Conservation (phyloP, 345 rosid genomes). For the Lepidium aucheri region DNA sequence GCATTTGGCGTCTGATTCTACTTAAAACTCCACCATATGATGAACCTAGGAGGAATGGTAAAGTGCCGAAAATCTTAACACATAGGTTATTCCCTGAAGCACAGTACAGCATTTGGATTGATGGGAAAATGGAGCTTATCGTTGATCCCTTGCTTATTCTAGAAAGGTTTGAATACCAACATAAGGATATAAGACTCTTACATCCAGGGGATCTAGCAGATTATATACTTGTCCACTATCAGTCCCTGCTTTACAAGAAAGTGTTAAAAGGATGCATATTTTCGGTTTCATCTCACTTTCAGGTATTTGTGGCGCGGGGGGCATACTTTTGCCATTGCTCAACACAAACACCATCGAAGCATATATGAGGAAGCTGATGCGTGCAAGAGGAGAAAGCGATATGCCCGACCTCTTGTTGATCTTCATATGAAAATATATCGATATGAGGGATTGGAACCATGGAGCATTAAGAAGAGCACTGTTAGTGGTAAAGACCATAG, state of each 20-base stretch:
- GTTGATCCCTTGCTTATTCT: conserved; percentile 83
- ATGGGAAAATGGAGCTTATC: conserved; percentile 96
- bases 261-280: conserved; percentile 2
- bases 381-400: conserved; percentile 86
- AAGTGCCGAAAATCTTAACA: conserved; percentile 92
- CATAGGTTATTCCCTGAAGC: conserved; percentile 94
- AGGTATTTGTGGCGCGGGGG: conserved; percentile 94
- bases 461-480: conserved; percentile 69
- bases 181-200: background rate
- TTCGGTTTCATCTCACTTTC: conserved; percentile 6
- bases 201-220: background rate
- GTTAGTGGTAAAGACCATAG: conserved; percentile 55
- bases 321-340: conserved; percentile 87
- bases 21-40: conserved; percentile 81
- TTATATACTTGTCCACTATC: background rate
- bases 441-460: conserved; percentile 83
- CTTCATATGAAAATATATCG: conserved; percentile 94
- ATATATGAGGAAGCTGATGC: conserved; percentile 97
- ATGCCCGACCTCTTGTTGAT: conserved; percentile 91
- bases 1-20: conserved; percentile 88
- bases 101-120: conserved; percentile 96
- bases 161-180: conserved; percentile 53
- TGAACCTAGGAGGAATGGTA: conserved; percentile 95
- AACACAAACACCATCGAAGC: conserved; percentile 79
- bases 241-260: background rate